Conservation (phyloP, 805 yeast genomes). For the Candida sithepensis region DNA sequence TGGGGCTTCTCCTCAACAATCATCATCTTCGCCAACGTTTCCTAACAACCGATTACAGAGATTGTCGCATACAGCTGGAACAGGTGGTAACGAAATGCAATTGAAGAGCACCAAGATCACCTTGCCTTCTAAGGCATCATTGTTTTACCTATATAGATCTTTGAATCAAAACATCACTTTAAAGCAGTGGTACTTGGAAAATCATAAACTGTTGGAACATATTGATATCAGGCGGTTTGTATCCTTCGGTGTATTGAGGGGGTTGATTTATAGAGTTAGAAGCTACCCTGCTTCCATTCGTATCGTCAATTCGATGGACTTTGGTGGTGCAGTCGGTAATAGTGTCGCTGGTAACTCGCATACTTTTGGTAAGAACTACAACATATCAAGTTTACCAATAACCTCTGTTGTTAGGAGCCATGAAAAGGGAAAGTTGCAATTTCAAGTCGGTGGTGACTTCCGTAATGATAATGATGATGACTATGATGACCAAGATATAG, state of each 20-base stretch:
- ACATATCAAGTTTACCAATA: constrained; percentile 17
- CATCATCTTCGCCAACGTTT: neutral
- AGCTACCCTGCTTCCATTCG: constrained; percentile 62
- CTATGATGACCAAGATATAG: constrained; percentile 8
- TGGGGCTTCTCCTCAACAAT: neutral
- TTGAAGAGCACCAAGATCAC: constrained; percentile 10
- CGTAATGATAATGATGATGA: constrained; percentile 20
- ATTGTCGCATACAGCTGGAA: neutral
- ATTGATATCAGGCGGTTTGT: constrained; percentile 83
- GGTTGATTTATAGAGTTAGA: constrained; percentile 76
- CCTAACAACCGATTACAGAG: neutral
- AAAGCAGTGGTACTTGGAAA: constrained; percentile 76
- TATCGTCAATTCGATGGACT: constrained; percentile 36
- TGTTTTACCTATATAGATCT: constrained; percentile 73
- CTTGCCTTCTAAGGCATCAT: constrained; percentile 59
- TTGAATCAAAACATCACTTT: constrained; percentile 75
- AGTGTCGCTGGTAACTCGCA: constrained; percentile 1
- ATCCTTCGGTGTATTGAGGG: constrained; percentile 80
- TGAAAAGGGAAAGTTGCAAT: neutral
- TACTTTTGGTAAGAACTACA: constrained; percentile 9
- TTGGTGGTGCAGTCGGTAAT: constrained; percentile 12
- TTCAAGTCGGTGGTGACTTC: constrained; percentile 9
- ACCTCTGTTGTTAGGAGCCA: constrained; percentile 4
- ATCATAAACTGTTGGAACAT: constrained; percentile 51
- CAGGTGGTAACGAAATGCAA: neutral